Conservation (phyloP, 2,329 filamentous ascomycete species). For the Ceratocystis alfenasii region DNA sequence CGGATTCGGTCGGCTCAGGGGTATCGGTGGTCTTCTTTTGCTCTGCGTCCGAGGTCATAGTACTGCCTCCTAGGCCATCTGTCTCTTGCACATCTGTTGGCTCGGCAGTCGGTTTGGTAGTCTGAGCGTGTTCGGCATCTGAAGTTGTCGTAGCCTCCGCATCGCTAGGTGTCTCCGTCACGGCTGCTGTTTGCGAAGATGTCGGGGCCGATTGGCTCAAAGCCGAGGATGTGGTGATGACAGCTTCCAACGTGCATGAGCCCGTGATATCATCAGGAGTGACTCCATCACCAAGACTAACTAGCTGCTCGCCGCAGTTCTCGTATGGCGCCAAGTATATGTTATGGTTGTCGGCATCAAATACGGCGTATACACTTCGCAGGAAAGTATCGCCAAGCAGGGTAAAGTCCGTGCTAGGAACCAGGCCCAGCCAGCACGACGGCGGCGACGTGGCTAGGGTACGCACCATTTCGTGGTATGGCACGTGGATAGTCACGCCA, state of each 20-base stretch:
- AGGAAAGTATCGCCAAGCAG: constrained; percentile 45
- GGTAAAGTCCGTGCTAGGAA: constrained; percentile 36
- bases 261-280: constrained; percentile 20
- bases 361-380: constrained; percentile 42
- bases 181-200: not conserved
- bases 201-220: constrained; percentile 1
- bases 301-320: constrained; percentile 35
- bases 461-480: constrained; percentile 36
- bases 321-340: constrained; percentile 40
- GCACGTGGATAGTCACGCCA: constrained; percentile 38
- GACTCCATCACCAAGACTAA: constrained; percentile 17
- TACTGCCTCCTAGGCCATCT: not conserved
- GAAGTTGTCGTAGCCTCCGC: not conserved
- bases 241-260: constrained; percentile 12
- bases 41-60: not conserved
- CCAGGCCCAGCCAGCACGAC: constrained; percentile 40
- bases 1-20: not conserved
- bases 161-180: not conserved
- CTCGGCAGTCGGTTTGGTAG: not conserved
- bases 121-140: not conserved
- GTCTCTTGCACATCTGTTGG: not conserved
- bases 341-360: constrained; percentile 39
- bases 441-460: constrained; percentile 24
- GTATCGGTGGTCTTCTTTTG: not conserved
- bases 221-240: not conserved